phyloP scores from a whole-genome alignment of 2,329 filamentous ascomycete genomes.

The Cladophialophora exuberans region DNA sequence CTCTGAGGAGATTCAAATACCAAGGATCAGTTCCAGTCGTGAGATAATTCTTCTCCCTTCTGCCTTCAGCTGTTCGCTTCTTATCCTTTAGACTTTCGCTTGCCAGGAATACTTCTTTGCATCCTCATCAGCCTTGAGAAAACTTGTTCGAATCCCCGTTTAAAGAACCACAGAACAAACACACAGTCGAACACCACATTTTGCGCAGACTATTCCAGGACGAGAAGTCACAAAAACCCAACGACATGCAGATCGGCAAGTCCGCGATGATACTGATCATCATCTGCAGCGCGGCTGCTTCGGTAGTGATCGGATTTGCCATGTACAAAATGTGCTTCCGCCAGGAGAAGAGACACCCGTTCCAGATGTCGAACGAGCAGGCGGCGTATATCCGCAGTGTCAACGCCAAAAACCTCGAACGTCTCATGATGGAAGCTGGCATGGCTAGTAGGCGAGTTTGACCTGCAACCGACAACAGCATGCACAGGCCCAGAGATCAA shows the following conservation, averaged over 20 bases:
- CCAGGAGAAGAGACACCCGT: not conserved
- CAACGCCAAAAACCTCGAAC: not conserved
- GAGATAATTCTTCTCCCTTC: too few relatives aligned
- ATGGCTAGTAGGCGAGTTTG: not conserved
- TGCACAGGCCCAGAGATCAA: not conserved
- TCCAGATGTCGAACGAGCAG: slow-evolving; percentile 3
- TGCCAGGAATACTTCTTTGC: too few relatives aligned
- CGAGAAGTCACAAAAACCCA: too few relatives aligned
- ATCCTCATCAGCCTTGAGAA: too few relatives aligned
- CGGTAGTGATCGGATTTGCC: slow-evolving; percentile 1
- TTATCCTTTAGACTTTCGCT: too few relatives aligned
- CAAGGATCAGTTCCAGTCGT: too few relatives aligned
- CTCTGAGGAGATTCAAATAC: too few relatives aligned
- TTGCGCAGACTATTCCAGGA: too few relatives aligned
- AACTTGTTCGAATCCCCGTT: too few relatives aligned
- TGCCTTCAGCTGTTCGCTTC: too few relatives aligned
- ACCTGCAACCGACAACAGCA: not conserved
- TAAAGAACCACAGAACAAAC: too few relatives aligned
- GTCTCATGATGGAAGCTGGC: not conserved
- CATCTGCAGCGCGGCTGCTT: not conserved
- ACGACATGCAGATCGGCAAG: not conserved
- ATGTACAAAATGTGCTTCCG: not conserved
- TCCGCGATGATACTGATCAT: not conserved
- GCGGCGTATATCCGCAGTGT: not conserved
- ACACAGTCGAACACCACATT: too few relatives aligned